Conservation (phyloP, 2,329 filamentous ascomycete species). For the Scortechinia acanthostroma region DNA sequence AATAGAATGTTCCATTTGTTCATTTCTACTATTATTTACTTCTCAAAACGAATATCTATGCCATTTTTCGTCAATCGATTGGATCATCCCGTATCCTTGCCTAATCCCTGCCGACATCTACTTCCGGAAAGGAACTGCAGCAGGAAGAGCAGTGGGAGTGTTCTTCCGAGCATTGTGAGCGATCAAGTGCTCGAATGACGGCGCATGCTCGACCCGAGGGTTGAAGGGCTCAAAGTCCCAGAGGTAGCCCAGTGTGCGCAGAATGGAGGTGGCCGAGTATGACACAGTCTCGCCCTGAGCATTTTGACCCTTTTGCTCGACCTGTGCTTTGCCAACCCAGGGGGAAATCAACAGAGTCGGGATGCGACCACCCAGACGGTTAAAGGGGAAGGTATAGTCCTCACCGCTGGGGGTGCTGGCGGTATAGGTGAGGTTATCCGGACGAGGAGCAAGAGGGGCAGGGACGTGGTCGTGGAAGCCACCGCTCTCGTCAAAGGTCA, state of each 20-base stretch:
- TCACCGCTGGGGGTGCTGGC: constrained; percentile 18
- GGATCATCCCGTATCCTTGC: no score
- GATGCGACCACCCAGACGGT: constrained; percentile 24
- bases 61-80: no score
- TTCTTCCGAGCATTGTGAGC: neutral
- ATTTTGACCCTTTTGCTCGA: constrained; percentile 25
- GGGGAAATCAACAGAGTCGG: constrained; percentile 26
- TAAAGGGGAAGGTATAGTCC: constrained; percentile 22
- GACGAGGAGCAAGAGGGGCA: constrained; percentile 18
- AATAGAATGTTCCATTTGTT: no score
- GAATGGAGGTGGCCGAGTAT: constrained; percentile 33
- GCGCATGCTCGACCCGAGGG: constrained; percentile 23
- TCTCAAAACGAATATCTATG: no score
- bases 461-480: constrained; percentile 25
- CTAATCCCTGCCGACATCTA: no score
- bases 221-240: constrained; percentile 28
- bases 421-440: constrained; percentile 22
- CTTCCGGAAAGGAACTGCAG: neutral
- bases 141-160: neutral
- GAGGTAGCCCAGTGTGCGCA: constrained; percentile 29
- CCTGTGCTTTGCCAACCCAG: constrained; percentile 24
- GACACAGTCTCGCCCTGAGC: constrained; percentile 19
- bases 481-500: constrained; percentile 24
- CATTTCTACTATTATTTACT: no score
- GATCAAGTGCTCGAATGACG: constrained; percentile 19